Evolutionary conservation across 2,329 filamentous ascomycete genomes (phyloP), one percentile per base, ranked within the genome.

Genomic region (Macrophomina tecta): DNA sequence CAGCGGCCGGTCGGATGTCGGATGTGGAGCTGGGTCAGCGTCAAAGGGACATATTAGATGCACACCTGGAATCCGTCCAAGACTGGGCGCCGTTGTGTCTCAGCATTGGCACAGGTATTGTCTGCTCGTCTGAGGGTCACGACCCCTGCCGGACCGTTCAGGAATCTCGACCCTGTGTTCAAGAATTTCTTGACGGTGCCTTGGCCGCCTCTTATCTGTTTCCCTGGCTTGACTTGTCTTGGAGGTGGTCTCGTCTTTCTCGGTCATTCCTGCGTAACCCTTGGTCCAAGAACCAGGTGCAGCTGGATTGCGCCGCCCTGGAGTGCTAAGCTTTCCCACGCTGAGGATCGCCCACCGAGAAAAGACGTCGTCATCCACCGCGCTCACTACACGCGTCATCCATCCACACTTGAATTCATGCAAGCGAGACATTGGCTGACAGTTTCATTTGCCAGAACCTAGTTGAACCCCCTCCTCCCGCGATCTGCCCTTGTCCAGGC

Each of bases 251-350:
- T 62, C 32, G 58, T 65, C 45, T 49, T 55, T 18, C 65, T 66
- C 56, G 51, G 65, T 48, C 65, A 66, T 61, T 66, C 65, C 65
- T 66, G 56, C 48, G 48, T 66, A 52, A 61, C 65, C 45, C 64
- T 66, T 60, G 64, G 64, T 52, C 64, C 64, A 58, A 66, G 63
- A 49, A 56, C 63, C 63, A 66, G 64, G 64, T 58, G 46, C 53
- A 60, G 38, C 64, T 48, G 63, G 42, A 65, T 65, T 56, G 42
- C 63, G 32, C 32, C 42, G 40, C 51, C 45, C 63, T 46, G 18
- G 9, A 30, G 18, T 23, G 51, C 63, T 56, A 48, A 65, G 51
- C 51, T 65, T 56, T 56, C 30, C 63, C 58, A 62, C 32, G 58
- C 58, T 62, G 45, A 62, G 58, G 58, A 51, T 62, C 58, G 32